Base-by-base conservation (phyloP, 2,329 filamentous ascomycete genomes). In the Hymenoscyphus albidus region DNA sequence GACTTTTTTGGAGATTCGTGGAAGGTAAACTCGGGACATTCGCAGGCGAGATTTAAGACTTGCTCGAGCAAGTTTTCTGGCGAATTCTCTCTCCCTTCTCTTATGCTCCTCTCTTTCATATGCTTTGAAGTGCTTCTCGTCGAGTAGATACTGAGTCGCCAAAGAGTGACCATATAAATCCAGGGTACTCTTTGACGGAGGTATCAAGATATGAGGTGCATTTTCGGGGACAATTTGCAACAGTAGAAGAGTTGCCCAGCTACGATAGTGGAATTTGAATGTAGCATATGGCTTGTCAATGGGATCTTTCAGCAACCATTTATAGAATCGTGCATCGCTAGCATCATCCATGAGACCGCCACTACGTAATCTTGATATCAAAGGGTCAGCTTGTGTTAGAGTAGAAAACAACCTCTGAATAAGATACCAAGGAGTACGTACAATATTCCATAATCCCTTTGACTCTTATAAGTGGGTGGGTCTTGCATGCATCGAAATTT, bases 211-310 rank as follows among this genome's bases (percentile, higher is more conserved):
- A 38, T 68, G 63, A 27, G 69, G 56, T 57, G 69, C 65, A 31
- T 63, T 27, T 13, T 62, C 16, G 13, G 73, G 69, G 32, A 83
- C 78, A 4, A 87, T 73, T 62, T 81, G 82, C 10, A 85, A 76
- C 39, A 78, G 74, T 7, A 76, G 70, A 12, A 87, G 78, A 62
- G 79, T 80, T 10, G 78, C 76, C 80, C 79, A 81, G 6, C 81
- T 83, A 38, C 84, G 80, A 67, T 87, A 87, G 65, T 87, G 82
- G 66, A 86, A 84, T 32, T 78, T 78, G 65, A 86, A 87, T 0
- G 78, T 80, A 4, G 80, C 80, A 67, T 80, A 86, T 0, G 85
- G 85, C 1, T 73, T 76, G 55, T 85, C 80, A 62, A 78, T 82
- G 0, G 82, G 73, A 63, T 87, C 85, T 27, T 79, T 70, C 3